A percentile compares a stretch with the other conserved stretches of the same genome.
phyloP scores from a whole-genome alignment of 164 flowering plant genomes.

The Berberis thunbergii region DNA sequence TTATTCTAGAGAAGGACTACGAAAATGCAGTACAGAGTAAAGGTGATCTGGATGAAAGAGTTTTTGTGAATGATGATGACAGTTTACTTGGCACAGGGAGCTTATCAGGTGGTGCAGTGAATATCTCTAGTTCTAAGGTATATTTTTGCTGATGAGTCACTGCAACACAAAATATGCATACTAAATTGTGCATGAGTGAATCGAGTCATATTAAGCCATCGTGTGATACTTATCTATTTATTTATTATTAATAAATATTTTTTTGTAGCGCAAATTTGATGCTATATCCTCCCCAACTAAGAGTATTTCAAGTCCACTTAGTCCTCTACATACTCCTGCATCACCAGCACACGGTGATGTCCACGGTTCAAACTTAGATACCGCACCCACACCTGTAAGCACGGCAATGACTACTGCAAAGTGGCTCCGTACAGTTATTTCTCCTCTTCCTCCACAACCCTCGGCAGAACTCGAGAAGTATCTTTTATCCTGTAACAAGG shows the following conservation, averaged over 20 bases:
- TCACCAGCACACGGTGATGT: slow-evolving; percentile 37
- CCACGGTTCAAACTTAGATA: slow-evolving; percentile 27
- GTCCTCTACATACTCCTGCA: slow-evolving; percentile 49
- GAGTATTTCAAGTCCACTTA: slow-evolving; percentile 58
- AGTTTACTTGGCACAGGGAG: slow-evolving; percentile 79
- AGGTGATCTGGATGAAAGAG: slow-evolving; percentile 83
- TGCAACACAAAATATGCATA: not conserved
- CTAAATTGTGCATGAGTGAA: not conserved
- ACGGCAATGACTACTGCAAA: slow-evolving; percentile 97
- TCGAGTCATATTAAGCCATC: no score
- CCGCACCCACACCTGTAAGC: slow-evolving; percentile 84
- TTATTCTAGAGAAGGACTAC: slow-evolving; percentile 68
- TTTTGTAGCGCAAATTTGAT: slow-evolving; percentile 64
- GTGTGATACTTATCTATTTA: not conserved
- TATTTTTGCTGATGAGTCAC: slow-evolving; percentile 1
- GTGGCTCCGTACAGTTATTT: slow-evolving; percentile 84
- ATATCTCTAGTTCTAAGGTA: slow-evolving; percentile 64
- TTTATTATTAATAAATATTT: not conserved
- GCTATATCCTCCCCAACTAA: slow-evolving; percentile 59
- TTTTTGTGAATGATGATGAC: slow-evolving; percentile 72
- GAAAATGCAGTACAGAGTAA: slow-evolving; percentile 47
- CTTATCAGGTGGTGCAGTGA: slow-evolving; percentile 66
- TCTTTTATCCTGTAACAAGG: slow-evolving; percentile 69
- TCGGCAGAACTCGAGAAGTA: slow-evolving; percentile 58
- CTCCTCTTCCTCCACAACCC: slow-evolving; percentile 83